A percentile compares a stretch with the other conserved stretches of the same genome.
phyloP scores from a whole-genome alignment of 1,284 basidiomycete species.

The Phellinidium pouzarii region DNA sequence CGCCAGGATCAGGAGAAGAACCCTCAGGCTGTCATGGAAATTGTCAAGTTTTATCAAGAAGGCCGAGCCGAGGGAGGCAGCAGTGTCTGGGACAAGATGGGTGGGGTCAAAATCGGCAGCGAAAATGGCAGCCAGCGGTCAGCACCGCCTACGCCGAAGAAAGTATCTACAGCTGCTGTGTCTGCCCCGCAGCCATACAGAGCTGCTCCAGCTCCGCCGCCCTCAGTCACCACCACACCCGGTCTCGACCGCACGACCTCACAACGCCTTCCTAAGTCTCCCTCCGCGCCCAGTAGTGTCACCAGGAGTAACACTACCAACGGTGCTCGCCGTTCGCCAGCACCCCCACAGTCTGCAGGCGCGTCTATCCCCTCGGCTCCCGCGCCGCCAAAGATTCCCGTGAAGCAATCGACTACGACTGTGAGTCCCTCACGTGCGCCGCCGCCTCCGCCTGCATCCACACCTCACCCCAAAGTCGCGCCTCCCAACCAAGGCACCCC shows the following conservation, averaged over 20 bases:
- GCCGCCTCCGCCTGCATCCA: constrained; percentile 26
- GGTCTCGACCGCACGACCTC: constrained; percentile 73
- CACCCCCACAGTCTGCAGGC: constrained; percentile 21
- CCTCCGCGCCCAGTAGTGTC: constrained; percentile 46
- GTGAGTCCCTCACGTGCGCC: constrained; percentile 33
- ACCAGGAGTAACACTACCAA: constrained; percentile 62
- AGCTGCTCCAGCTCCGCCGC: constrained; percentile 61
- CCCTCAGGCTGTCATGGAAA: constrained; percentile 97
- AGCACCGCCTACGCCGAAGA: constrained; percentile 53
- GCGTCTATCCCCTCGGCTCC: constrained; percentile 28
- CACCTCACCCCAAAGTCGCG: constrained; percentile 12
- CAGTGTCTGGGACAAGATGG: constrained; percentile 82
- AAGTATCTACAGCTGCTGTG: no score
- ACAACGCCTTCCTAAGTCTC: constrained; percentile 47
- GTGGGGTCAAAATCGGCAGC: constrained; percentile 23
- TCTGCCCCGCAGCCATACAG: constrained; percentile 50
- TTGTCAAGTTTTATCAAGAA: constrained; percentile 97
- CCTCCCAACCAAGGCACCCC: constrained; percentile 40
- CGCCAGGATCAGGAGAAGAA: constrained; percentile 95
- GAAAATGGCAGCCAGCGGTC: constrained; percentile 34
- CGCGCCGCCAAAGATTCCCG: constrained; percentile 24
- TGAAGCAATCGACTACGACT: constrained; percentile 23
- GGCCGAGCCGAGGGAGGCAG: constrained; percentile 43
- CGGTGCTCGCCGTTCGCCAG: constrained; percentile 38
- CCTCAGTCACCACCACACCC: constrained; percentile 28